Conservation (phyloP, 345 rosid genomes). For the Eucalyptus marginata region DNA sequence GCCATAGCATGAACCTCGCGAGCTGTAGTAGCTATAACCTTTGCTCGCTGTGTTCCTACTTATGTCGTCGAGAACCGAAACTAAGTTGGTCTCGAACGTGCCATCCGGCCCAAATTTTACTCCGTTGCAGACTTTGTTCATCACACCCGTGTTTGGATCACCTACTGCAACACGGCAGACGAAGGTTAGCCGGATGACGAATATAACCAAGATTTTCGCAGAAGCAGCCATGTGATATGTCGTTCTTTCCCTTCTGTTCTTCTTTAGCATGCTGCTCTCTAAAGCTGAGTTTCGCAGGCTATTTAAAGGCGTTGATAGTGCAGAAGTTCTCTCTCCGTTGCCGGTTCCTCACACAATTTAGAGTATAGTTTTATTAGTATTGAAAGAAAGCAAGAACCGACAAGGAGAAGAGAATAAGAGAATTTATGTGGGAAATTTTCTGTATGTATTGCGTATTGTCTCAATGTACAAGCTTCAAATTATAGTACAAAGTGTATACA, state of each 20-base stretch:
- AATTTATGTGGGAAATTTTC: too few relatives aligned
- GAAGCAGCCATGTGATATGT: not conserved
- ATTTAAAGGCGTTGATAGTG: not conserved
- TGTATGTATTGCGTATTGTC: too few relatives aligned
- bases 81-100: not conserved
- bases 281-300: not conserved
- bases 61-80: not conserved
- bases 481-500: too few relatives aligned
- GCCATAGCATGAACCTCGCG: not conserved
- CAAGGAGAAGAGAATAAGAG: too few relatives aligned
- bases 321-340: too few relatives aligned
- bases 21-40: not conserved
- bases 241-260: not conserved
- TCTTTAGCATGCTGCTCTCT: not conserved
- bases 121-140: not conserved
- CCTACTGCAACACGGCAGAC: not conserved
- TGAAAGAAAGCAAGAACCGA: too few relatives aligned
- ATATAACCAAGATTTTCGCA: not conserved
- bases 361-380: not conserved
- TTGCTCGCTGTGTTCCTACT: not conserved
- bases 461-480: too few relatives aligned
- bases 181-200: not conserved
- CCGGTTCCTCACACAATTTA: not conserved
- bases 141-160: not conserved
- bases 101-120: not conserved